phyloP scores from a whole-genome alignment of 2,329 filamentous ascomycete species.

The Fonsecaea multimorphosa region DNA sequence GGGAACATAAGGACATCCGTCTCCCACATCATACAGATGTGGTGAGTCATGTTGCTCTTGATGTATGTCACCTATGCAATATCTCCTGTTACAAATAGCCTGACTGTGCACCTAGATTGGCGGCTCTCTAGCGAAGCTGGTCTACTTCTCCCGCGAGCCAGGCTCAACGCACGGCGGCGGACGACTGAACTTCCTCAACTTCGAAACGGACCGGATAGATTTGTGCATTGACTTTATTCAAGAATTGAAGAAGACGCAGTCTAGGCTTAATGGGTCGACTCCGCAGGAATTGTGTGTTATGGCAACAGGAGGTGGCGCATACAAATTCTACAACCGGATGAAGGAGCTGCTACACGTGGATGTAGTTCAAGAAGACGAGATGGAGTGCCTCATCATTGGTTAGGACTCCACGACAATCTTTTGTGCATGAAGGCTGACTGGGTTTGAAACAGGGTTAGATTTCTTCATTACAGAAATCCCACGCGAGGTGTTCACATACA shows the following conservation, averaged over 20 bases:
- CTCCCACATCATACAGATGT: slow-evolving; percentile 93
- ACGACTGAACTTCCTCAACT: slow-evolving; percentile 90
- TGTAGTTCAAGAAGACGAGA: slow-evolving; percentile 92
- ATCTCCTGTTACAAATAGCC: slow-evolving; percentile 1
- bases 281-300: slow-evolving; percentile 83
- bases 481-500: slow-evolving; percentile 95
- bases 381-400: slow-evolving; percentile 98
- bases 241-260: slow-evolving; percentile 80
- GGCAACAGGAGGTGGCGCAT: slow-evolving; percentile 94
- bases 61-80: slow-evolving; percentile 66
- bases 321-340: slow-evolving; percentile 95
- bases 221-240: slow-evolving; percentile 92
- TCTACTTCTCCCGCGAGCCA: slow-evolving; percentile 93
- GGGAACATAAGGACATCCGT: slow-evolving; percentile 91
- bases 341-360: slow-evolving; percentile 77
- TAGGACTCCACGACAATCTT: slow-evolving; percentile 29
- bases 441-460: slow-evolving; percentile 71
- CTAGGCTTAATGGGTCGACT: slow-evolving; percentile 73
- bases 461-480: slow-evolving; percentile 99
- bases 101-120: slow-evolving; percentile 71
- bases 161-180: slow-evolving; percentile 81
- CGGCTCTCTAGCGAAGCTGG: slow-evolving; percentile 91
- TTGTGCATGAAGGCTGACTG: slow-evolving; percentile 11
- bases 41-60: slow-evolving; percentile 95
- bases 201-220: slow-evolving; percentile 94